Conservation (phyloP, 768 basidiomycete species). For the Ephemerocybe angulata region DNA sequence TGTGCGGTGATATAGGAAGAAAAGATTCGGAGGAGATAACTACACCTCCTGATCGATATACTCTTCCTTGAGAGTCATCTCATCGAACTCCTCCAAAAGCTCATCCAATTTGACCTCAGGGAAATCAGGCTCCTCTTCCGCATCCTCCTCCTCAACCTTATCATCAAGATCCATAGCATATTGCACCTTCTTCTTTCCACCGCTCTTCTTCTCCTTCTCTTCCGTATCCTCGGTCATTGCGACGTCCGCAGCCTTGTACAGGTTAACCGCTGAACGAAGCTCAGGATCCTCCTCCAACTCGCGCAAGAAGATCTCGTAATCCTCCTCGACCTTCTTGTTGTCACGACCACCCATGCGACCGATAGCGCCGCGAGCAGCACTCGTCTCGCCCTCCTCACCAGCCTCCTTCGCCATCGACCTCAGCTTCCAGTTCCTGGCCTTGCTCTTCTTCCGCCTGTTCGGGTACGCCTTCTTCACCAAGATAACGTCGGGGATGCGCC, state of each 20-base stretch:
- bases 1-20: too few relatives aligned
- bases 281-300: conserved; percentile 95
- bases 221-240: conserved; percentile 53
- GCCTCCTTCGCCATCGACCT: conserved; percentile 90
- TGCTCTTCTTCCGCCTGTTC: conserved; percentile 86
- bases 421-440: conserved; percentile 81
- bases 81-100: conserved; percentile 87
- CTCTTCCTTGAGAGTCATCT: conserved; percentile 65
- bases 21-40: too few relatives aligned
- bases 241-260: conserved; percentile 69
- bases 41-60: conserved; percentile 6
- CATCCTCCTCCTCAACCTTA: conserved; percentile 39
- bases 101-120: conserved; percentile 84
- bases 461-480: conserved; percentile 96
- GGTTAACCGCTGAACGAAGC: conserved; percentile 78
- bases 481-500: conserved; percentile 84
- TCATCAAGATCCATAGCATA: conserved; percentile 72
- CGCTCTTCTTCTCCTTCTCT: conserved; percentile 31
- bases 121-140: conserved; percentile 79
- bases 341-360: conserved; percentile 88
- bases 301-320: conserved; percentile 93
- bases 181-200: conserved; percentile 40
- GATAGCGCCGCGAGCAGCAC: conserved; percentile 77
- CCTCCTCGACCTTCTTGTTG: conserved; percentile 89
- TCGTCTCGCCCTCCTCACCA: conserved; percentile 81